phyloP scores from a whole-genome alignment of 1,284 basidiomycete genomes.

The Xerocomus nothofagi region DNA sequence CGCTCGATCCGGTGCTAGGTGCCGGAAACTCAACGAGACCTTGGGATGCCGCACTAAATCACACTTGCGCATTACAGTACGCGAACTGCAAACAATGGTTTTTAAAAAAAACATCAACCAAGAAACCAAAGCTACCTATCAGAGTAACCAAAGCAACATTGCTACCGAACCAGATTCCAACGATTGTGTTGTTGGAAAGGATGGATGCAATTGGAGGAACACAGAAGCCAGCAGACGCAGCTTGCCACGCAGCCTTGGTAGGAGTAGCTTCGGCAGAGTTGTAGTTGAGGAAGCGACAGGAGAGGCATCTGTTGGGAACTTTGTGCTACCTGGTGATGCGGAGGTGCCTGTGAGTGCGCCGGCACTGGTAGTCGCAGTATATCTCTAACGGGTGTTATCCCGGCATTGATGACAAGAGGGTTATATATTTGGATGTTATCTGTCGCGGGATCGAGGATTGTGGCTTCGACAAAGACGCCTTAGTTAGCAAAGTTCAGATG shows the following conservation, averaged over 20 bases:
- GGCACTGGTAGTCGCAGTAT: neutral
- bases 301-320: neutral
- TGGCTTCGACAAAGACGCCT: slow-evolving; percentile 27
- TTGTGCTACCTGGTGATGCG: neutral
- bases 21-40: slow-evolving; percentile 21
- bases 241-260: slow-evolving; percentile 14
- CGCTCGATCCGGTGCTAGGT: slow-evolving; percentile 20
- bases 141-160: slow-evolving; percentile 25
- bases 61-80: slow-evolving; percentile 22
- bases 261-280: neutral
- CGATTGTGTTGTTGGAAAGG: slow-evolving; percentile 24
- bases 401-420: slow-evolving; percentile 30
- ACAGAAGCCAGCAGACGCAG: slow-evolving; percentile 18
- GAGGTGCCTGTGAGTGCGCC: neutral
- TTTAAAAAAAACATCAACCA: neutral
- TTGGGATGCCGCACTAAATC: slow-evolving; percentile 25
- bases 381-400: slow-evolving; percentile 22
- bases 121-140: slow-evolving; percentile 10
- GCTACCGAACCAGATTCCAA: slow-evolving; percentile 31
- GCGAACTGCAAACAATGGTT: slow-evolving; percentile 17
- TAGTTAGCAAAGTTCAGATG: slow-evolving; percentile 30
- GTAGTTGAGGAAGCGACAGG: neutral
- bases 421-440: slow-evolving; percentile 29
- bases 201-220: slow-evolving; percentile 26
- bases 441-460: slow-evolving; percentile 30